Evolutionary conservation across 306 rosid species (phyloP).

Genomic region (Malus asiatica): DNA sequence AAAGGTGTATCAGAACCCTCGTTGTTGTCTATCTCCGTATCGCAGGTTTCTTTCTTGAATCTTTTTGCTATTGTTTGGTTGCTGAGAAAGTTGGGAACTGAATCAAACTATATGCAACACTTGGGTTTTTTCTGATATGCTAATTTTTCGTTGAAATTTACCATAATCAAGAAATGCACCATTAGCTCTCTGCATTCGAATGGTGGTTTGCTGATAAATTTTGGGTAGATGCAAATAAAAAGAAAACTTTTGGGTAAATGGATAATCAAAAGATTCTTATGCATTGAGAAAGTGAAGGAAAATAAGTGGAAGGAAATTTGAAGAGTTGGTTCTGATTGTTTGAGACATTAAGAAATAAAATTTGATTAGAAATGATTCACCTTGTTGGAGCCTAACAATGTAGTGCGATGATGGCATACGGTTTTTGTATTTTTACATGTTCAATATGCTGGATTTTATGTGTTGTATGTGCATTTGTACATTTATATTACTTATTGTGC

Average conservation of each 20-base stretch:
- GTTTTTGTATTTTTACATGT: not conserved
- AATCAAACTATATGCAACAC: not conserved
- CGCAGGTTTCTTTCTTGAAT: slow-evolving; percentile 49
- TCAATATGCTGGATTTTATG: not conserved
- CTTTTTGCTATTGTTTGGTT: not conserved
- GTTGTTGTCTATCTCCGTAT: slow-evolving; percentile 30
- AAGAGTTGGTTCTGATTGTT: not conserved
- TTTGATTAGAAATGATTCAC: not conserved
- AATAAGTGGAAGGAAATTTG: not conserved
- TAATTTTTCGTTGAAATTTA: not conserved
- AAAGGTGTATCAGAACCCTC: slow-evolving; percentile 52
- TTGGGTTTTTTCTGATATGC: not conserved
- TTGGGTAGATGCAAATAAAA: not conserved
- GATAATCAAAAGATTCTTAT: not conserved
- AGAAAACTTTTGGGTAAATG: not conserved
- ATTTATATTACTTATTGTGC: slow-evolving; percentile 24
- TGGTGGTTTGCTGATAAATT: not conserved
- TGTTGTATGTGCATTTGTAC: not conserved
- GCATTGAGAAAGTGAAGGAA: not conserved
- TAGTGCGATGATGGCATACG: not conserved
- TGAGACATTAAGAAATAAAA: not conserved
- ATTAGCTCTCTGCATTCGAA: not conserved
- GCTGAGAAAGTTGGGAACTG: not conserved
- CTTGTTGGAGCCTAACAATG: not conserved
- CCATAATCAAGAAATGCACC: not conserved